Evolutionary conservation across 495 filamentous ascomycete species (phyloP), one percentile per base, ranked within the genome.

Genomic region (Podospora pseudoanserina): DNA sequence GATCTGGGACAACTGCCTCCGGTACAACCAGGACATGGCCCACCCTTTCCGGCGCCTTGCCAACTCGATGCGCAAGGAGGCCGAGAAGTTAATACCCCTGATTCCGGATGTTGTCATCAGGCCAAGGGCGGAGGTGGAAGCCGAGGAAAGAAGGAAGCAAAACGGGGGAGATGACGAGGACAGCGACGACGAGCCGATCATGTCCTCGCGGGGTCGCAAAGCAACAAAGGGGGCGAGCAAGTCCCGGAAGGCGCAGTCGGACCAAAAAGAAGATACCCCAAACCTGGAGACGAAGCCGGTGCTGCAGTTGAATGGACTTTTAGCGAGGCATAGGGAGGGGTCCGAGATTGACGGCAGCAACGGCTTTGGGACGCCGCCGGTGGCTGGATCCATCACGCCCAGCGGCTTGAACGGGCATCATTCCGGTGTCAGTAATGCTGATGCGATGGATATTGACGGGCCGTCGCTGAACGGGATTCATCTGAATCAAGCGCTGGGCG

Each of bases 181-280:
- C 74, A 97, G 93, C 73, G 96, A 98, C 70, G 95, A 99, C 76
- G 96, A 98, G 78, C 95, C 96, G 26, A 97, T 98, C 77, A 97
- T 97, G 91, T 94, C 95, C 55, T 96, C 95, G 62, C 87, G 96
- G 67, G 96, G 95, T 63, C 89, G 96, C 32, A 97, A 93, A 74
- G 92, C 93, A 20, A 63, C 89, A 19, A 89, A 85, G 49, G 87
- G 89, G 3, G 89, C 88, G 69, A 90, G 88, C 71, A 92, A 91
- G 66, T 88, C 91, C 1, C 90, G 93, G 72, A 99, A 97, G 74
- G 84, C 89, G 20, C 89, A 86, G 30, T 83, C 88, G 26, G 86
- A 88, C 59, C 88, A 91, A 65, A 91, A 93, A 77, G 94, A 97
- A 76, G 89, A 86, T 28, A 92, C 94, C 5, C 88, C 92, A 53